phyloP scores from a whole-genome alignment of 2,329 filamentous ascomycete genomes.

The Monosporascus sp. region DNA sequence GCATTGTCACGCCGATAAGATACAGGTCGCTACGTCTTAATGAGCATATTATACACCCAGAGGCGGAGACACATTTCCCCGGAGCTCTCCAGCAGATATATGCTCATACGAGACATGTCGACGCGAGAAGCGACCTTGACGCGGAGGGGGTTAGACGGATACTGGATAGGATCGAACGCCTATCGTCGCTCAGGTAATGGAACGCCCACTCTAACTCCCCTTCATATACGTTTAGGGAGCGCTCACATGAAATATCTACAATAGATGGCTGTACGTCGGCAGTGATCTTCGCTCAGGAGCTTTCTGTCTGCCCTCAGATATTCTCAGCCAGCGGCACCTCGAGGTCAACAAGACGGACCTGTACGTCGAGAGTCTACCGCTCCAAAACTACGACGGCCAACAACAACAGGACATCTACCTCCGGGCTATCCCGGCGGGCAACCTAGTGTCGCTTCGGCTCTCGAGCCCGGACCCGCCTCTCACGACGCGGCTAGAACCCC shows the following conservation, averaged over 20 bases:
- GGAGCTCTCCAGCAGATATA: conserved; percentile 30
- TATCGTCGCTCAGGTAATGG: conserved; percentile 36
- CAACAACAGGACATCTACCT: conserved; percentile 30
- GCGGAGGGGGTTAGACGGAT: conserved; percentile 30
- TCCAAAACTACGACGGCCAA: conserved; percentile 31
- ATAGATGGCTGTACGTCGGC: conserved; percentile 36
- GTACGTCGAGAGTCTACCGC: conserved; percentile 36
- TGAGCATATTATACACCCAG: conserved; percentile 28
- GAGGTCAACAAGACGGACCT: conserved; percentile 27
- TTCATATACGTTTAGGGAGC: background rate
- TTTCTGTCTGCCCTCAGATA: conserved; percentile 34
- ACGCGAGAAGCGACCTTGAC: conserved; percentile 35
- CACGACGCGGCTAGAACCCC: conserved; percentile 32
- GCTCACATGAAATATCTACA: background rate
- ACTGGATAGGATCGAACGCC: conserved; percentile 29
- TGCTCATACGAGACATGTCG: conserved; percentile 34
- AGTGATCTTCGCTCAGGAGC: conserved; percentile 20
- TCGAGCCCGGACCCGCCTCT: conserved; percentile 34
- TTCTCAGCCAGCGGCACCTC: conserved; percentile 29
- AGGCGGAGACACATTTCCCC: conserved; percentile 28
- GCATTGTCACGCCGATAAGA: conserved; percentile 36
- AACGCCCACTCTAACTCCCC: background rate
- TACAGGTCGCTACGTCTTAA: conserved; percentile 36
- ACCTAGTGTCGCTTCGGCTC: conserved; percentile 36
- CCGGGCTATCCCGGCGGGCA: conserved; percentile 32